Evolutionary conservation across 1,139 yeast species (phyloP), one percentile per base, ranked within the genome.

Genomic region (Taiozyma sp.): DNA sequence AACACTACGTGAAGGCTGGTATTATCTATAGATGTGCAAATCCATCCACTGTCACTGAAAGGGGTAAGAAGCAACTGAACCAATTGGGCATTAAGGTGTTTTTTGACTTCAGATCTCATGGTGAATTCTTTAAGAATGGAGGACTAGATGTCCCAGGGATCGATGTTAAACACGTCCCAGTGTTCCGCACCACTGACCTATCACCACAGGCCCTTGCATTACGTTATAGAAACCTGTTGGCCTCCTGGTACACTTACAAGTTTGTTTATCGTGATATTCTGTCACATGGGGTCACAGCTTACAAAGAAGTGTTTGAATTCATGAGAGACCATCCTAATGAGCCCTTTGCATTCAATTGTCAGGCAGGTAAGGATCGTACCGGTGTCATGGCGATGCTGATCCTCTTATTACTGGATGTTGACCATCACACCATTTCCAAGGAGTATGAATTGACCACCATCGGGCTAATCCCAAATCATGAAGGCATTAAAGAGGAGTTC

Each of bases 311-410:
- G 34, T 80, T 85, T 57, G 67, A 69, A 47, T 77, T 71, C 59
- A 71, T 88, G 43, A 71, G 82, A 44, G 87, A 84, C 55, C 63
- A 72, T 34, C 75, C 76, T 2, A 69, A 71, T 21, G 71, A 72
- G 16, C 79, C 81, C 3, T 70, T 87, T 54, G 68, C 85, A 7
- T 80, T 83, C 64, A 95, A 87, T 63, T 88, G 96, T 66, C 81
- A 91, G 2, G 95, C 95, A 1, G 96, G 96, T 3, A 88, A 88
- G 64, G 96, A 89, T 64, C 75, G 96, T 47, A 88, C 96, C 0
- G 96, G 96, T 0, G 73, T 88, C 14, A 65, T 86, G 56, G 78
- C 83, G 4, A 87, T 88, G 81, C 67, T 88, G 50, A 70, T 88
- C 3, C 70, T 88, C 45, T 68, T 81, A 29, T 67, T 88, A 28